phyloP scores from a whole-genome alignment of 495 filamentous ascomycete genomes.

The Melanomma pulvis-pyrius region DNA sequence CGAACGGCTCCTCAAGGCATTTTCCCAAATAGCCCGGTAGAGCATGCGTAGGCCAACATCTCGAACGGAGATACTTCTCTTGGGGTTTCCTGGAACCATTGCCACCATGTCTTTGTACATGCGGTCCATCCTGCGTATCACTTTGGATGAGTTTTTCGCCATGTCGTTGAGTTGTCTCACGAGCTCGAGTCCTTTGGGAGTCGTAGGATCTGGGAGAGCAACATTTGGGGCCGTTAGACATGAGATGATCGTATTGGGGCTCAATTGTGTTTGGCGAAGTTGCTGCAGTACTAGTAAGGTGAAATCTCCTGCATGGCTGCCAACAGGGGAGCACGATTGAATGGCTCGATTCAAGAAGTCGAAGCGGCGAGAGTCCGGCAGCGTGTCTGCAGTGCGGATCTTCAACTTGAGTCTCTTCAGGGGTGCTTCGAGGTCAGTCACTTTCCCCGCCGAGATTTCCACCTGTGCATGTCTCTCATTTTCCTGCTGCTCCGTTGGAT shows the following conservation, averaged over 20 bases:
- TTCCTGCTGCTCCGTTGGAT: not conserved
- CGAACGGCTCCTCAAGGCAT: not conserved
- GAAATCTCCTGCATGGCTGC: not conserved
- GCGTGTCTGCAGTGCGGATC: not conserved
- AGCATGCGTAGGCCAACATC: not conserved
- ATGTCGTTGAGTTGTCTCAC: not conserved
- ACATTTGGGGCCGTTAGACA: not conserved
- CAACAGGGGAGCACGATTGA: not conserved
- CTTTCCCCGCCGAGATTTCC: not conserved
- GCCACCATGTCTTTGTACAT: not conserved
- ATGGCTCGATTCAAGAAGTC: not conserved
- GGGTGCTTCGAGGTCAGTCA: not conserved
- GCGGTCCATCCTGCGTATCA: not conserved
- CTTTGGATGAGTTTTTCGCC: not conserved
- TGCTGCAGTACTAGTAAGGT: not conserved
- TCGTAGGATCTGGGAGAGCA: not conserved
- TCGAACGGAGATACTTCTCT: not conserved
- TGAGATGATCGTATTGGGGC: not conserved
- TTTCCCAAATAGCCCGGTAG: not conserved
- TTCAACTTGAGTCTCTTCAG: not conserved
- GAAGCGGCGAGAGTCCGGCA: not conserved
- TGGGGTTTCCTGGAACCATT: not conserved
- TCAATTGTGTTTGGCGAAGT: not conserved
- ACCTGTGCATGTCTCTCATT: not conserved
- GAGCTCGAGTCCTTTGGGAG: not conserved